Evolutionary conservation across 2,329 filamentous ascomycete genomes (phyloP), one percentile per base, ranked within the genome.

Genomic region (Diaporthe longicolla): DNA sequence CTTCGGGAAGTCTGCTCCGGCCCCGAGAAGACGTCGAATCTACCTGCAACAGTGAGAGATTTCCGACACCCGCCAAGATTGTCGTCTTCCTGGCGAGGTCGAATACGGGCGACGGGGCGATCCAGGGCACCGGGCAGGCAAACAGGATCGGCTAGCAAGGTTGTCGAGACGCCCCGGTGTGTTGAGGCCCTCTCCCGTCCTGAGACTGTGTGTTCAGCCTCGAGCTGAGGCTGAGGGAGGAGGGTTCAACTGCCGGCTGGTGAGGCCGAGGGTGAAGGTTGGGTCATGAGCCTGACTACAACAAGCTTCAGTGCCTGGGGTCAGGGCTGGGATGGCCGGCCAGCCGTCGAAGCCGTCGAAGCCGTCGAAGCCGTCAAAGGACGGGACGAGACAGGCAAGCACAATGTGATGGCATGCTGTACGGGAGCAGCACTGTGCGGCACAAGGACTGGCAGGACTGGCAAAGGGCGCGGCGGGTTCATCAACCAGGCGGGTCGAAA

Each of bases 41-140:
- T 68, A 68, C 37, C 37, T 40, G 63, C 63, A 68, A 68, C 63
- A 68, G n/a, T 45, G 63, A 68, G 32, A 68, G 32, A 40, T 54
- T 40, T 68, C 63, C 63, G 48, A 19, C 48, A 54, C 29, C 13
- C 13, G 63, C 63, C 63, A 68, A 54, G 63, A 15, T 37, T 37
- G 63, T 19, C 32, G 32, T 52, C n/a, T 35, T 24, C 45, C 8
- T 52, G 21, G n/a, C 35, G n/a, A 52, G 32, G 48, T 9, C 21
- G 45, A 29, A 66, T 52, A 52, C 61, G 45, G 61, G 61, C 19
- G 19, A 21, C 43, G 21, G 61, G 19, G 29, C 40, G 50, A 17
- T 32, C 8, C 48, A 37, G 45, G 45, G 61, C 29, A 35, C 48
- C 32, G 63, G 63, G 63, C 63, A 68, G 63, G 63, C 63, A 68